These are phyloP conservation scores for Periglandula ipomoeae DNA, from an alignment of 2,329 filamentous ascomycete genomes.

Conservation along the genomic window DNA sequence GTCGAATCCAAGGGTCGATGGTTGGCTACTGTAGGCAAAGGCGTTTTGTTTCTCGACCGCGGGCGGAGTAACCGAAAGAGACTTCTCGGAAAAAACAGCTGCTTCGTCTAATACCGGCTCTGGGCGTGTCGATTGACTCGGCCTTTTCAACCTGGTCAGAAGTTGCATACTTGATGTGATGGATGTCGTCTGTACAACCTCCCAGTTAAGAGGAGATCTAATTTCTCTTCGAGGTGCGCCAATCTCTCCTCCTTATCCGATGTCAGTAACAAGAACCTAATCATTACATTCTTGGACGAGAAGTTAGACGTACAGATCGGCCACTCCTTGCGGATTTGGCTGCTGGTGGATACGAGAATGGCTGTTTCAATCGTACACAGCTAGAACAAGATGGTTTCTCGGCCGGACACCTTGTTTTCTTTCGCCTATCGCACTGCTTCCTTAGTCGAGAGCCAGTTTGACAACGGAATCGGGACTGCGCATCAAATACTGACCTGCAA, in stretches of 20 bases:
- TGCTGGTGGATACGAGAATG: slow-evolving; percentile 34
- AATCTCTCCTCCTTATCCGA: slow-evolving; percentile 36
- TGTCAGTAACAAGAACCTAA: neutral
- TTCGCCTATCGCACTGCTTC: slow-evolving; percentile 23
- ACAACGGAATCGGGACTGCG: slow-evolving; percentile 2
- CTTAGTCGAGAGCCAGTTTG: neutral
- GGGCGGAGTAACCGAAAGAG: slow-evolving; percentile 22
- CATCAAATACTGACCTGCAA: slow-evolving; percentile 30
- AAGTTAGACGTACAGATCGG: slow-evolving; percentile 30
- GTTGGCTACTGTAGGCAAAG: slow-evolving; percentile 11
- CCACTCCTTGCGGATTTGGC: slow-evolving; percentile 28
- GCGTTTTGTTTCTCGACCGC: slow-evolving; percentile 15
- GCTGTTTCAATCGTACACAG: slow-evolving; percentile 37
- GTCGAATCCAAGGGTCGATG: slow-evolving; percentile 18
- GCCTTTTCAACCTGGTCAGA: slow-evolving; percentile 21
- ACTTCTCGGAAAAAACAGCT: slow-evolving; percentile 23
- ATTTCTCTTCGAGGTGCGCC: slow-evolving; percentile 42
- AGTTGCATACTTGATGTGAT: slow-evolving; percentile 9
- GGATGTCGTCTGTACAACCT: slow-evolving; percentile 19
- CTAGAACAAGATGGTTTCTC: slow-evolving; percentile 43
- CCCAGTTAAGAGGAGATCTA: slow-evolving; percentile 39
- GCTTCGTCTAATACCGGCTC: slow-evolving; percentile 22
- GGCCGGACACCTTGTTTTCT: slow-evolving; percentile 42
- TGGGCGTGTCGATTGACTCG: slow-evolving; percentile 18
- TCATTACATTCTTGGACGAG: neutral